Evolutionary conservation across 73 alveolate species (phyloP).

Genomic region (Paramecium sonneborni): DNA sequence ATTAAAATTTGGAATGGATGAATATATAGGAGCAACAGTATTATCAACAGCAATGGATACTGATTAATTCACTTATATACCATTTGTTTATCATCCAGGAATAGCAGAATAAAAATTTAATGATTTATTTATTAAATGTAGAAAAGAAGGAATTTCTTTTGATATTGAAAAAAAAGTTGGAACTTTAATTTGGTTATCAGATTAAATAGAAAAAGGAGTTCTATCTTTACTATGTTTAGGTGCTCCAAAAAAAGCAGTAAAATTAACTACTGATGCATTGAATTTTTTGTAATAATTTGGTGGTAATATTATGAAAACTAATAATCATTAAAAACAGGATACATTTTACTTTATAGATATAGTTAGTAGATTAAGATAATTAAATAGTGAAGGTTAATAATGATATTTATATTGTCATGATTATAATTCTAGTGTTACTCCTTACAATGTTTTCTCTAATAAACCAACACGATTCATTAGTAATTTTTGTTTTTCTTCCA

Average conservation of each 20-base stretch:
- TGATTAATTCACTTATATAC: conserved; percentile 11
- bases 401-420: not conserved
- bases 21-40: not conserved
- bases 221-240: conserved; percentile 27
- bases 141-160: conserved; percentile 30
- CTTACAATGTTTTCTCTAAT: not conserved
- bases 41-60: not conserved
- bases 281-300: conserved; percentile 33
- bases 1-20: conserved; percentile 30
- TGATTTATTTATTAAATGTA: conserved; percentile 24
- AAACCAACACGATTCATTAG: not conserved
- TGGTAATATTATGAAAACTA: not conserved
- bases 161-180: conserved; percentile 38
- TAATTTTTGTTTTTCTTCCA: not conserved
- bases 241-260: conserved; percentile 39
- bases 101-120: conserved; percentile 40
- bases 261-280: conserved; percentile 22
- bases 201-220: conserved; percentile 18
- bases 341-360: conserved; percentile 26
- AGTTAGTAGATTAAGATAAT: conserved; percentile 31
- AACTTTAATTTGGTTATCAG: conserved; percentile 9
- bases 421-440: not conserved
- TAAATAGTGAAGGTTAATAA: conserved; percentile 43
- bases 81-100: conserved; percentile 45
- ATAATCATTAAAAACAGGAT: not conserved